Base-by-base conservation (phyloP, 805 yeast genomes). In the Candida pseudofarinosa region DNA sequence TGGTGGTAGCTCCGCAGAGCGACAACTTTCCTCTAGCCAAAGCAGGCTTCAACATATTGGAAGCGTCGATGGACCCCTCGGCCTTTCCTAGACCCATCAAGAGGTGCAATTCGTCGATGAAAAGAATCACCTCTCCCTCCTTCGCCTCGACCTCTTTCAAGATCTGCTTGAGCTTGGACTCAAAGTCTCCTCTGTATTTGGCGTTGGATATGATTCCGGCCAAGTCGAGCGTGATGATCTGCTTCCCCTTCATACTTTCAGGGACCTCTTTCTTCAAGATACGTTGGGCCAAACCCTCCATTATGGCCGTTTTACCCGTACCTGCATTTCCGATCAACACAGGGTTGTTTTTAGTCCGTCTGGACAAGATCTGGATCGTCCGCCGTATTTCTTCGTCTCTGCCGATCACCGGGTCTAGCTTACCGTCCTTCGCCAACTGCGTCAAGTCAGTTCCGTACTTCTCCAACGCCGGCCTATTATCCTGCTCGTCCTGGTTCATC, bases 301-400 rank as follows among this genome's bases (percentile, higher is more conserved):
- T 85, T 44, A 93, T 81, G 4, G 98, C 95, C 0, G 98, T 93
- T 63, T 91, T 91, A 68, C 99, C 99, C 0, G 97, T 95, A 67
- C 99, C 99, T 1, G 99, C 99, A 52, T 86, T 81, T 48, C 99
- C 99, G 34, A 93, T 89, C 42, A 91, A 64, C 1, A 93, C 96
- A 0, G 99, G 99, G 57, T 91, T 91, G 62, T 93, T 93, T 64
- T 91, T 91, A 1, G 97, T 89, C 60, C 98, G 75, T 53, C 99
- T 73, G 1, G 97, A 88, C 36, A 91, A 67, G 38, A 91, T 90
- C 60, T 91, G 98, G 43, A 91, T 84, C 0, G 98, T 91, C 45
- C 99, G 73, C 45, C 91, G 76, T 43, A 91, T 93, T 59, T 93
- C 98, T 48, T 90, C 96, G 56, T 93, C 98, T 49, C 98, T 74